Base-by-base conservation (phyloP, 805 yeast genomes). In the Kazachstania kunashirensis region DNA sequence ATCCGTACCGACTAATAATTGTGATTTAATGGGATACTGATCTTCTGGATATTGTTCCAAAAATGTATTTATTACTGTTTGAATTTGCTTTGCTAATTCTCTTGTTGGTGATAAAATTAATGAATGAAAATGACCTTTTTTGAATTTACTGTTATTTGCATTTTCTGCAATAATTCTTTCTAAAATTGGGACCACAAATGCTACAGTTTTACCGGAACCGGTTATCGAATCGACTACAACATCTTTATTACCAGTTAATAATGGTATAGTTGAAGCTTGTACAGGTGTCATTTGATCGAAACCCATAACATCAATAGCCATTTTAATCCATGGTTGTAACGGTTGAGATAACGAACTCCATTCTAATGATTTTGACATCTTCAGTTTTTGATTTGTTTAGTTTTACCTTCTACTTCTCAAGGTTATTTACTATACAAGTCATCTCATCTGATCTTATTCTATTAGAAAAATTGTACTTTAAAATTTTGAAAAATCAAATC, bases 211-310 rank as follows among this genome's bases (percentile, higher is more conserved):
- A n/a, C 98, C 98, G 0, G 96, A 86, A 0, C 98, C 98, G 0
- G 98, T 92, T 1, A 85, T 95, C 0, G 96, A 95, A 55, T 92
- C 96, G 1, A 86, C 97, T 7, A 92, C 92, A 3, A 92, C 96
- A 61, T 92, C 98, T 52, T 89, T 89, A 53, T 86, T 82, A 14
- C 77, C 77, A 16, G 79, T 61, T 45, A 92, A 73, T 41, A 88
- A 63, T 0, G 98, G 98, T 34, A 92, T 82, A 0, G 94, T 79
- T 0, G 96, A 75, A 0, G 98, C 97, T 55, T 92, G 98, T 0
- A 92, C 98, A 0, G 98, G 95, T 0, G 98, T 92, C 96, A 89
- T 85, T 10, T 73, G 56, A 2, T 73, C 71, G 54, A 72, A 88
- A 2, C 94, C 96, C 42, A 80, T 54, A 1, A 88, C 73, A n/a